phyloP scores from a whole-genome alignment of 495 filamentous ascomycete genomes.

The Stereocaulon alpinum region DNA sequence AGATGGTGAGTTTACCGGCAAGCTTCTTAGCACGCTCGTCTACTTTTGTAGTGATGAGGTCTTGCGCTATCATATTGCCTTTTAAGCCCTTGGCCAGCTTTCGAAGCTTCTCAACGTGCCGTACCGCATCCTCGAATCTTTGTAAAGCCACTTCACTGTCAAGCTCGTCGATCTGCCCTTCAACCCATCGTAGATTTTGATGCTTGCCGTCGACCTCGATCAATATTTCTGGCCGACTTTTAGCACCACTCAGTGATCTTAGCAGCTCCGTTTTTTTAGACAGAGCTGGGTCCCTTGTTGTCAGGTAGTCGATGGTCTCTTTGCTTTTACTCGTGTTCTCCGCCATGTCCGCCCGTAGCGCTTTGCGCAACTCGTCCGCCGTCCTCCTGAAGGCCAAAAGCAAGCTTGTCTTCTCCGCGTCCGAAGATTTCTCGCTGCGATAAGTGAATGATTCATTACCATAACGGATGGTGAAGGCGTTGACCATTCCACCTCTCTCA shows the following conservation, averaged over 20 bases:
- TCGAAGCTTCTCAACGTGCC: constrained; percentile 70
- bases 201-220: constrained; percentile 96
- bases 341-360: constrained; percentile 70
- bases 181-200: constrained; percentile 90
- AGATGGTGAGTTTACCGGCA: constrained; percentile 35
- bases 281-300: constrained; percentile 56
- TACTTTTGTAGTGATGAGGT: constrained; percentile 79
- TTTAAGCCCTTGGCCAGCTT: constrained; percentile 68
- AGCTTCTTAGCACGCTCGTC: constrained; percentile 76
- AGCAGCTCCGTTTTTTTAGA: constrained; percentile 64
- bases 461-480: constrained; percentile 83
- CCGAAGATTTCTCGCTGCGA: constrained; percentile 64
- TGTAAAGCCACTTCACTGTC: constrained; percentile 94
- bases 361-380: constrained; percentile 79
- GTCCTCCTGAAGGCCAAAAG: constrained; percentile 84
- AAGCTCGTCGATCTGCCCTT: constrained; percentile 88
- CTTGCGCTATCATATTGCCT: constrained; percentile 73
- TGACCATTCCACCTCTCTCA: constrained; percentile 55
- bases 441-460: constrained; percentile 91
- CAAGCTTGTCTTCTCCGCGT: constrained; percentile 64
- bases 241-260: constrained; percentile 47
- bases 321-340: constrained; percentile 64
- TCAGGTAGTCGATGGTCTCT: constrained; percentile 74
- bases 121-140: constrained; percentile 74
- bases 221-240: constrained; percentile 59